Evolutionary conservation across 495 filamentous ascomycete species (phyloP).

Genomic region (Polyplosphaeria fusca): DNA sequence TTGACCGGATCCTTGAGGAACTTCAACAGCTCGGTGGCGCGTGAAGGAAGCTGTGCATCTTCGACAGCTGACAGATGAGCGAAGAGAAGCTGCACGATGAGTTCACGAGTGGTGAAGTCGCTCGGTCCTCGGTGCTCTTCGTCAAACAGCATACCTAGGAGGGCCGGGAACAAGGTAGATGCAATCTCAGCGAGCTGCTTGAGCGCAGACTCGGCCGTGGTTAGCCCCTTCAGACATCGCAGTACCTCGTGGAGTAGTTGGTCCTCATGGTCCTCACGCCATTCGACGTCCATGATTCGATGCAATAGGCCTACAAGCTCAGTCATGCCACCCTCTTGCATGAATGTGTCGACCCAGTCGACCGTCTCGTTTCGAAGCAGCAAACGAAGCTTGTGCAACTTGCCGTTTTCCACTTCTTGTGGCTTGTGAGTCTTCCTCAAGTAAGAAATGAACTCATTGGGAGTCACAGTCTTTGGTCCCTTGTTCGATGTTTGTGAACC

Average conservation of each 20-base stretch:
- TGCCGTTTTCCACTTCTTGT: constrained; percentile 82
- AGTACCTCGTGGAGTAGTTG: constrained; percentile 85
- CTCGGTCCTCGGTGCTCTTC: constrained; percentile 95
- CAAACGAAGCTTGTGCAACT: constrained; percentile 86
- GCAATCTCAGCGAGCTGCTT: constrained; percentile 78
- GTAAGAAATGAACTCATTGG: constrained; percentile 80
- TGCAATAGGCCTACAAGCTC: constrained; percentile 83
- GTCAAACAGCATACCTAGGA: constrained; percentile 88
- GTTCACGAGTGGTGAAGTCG: constrained; percentile 87
- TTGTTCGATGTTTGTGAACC: constrained; percentile 40
- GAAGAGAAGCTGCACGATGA: constrained; percentile 82
- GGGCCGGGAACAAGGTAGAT: constrained; percentile 74
- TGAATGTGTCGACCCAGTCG: constrained; percentile 89
- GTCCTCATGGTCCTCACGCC: constrained; percentile 98
- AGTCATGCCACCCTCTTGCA: constrained; percentile 83
- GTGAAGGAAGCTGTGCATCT: constrained; percentile 52
- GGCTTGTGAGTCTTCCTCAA: constrained; percentile 73
- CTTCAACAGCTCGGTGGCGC: constrained; percentile 65
- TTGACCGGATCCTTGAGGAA: constrained; percentile 81
- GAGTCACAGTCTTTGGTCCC: constrained; percentile 45
- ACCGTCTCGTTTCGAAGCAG: constrained; percentile 92
- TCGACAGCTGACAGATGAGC: constrained; percentile 69
- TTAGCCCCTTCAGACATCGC: constrained; percentile 90
- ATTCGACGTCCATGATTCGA: constrained; percentile 89
- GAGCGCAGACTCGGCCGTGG: constrained; percentile 82